These are phyloP conservation scores for Trichoderma sp. DNA, from an alignment of 2,329 filamentous ascomycete species.

Conservation along the genomic window DNA sequence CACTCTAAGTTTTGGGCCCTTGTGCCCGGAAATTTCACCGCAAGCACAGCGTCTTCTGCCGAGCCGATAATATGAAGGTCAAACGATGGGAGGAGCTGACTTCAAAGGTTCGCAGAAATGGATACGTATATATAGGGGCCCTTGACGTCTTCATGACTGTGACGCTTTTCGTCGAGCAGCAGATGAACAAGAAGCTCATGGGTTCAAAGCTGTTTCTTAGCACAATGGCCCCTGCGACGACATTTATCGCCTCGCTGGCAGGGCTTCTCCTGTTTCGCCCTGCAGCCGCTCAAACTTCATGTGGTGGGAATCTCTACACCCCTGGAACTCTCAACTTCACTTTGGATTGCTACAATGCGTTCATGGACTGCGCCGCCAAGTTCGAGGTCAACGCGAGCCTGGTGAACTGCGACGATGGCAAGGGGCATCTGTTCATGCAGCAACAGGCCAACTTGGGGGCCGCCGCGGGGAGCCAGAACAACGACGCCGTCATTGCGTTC, in stretches of 20 bases:
- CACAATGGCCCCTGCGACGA: neutral
- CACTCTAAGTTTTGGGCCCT: neutral
- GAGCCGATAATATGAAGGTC: neutral
- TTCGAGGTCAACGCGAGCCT: neutral
- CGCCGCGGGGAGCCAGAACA: conserved; percentile 9
- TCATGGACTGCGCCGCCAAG: neutral
- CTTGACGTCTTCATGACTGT: neutral
- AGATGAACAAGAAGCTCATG: neutral
- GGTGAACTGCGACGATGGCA: conserved; percentile 24
- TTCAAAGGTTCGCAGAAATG: neutral
- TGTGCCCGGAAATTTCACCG: conserved; percentile 9
- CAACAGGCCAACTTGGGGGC: conserved; percentile 22
- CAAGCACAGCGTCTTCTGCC: neutral
- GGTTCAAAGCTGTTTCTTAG: neutral
- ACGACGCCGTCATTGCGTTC: conserved; percentile 20
- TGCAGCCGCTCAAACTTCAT: conserved; percentile 20
- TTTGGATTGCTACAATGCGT: neutral
- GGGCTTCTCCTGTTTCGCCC: conserved; percentile 9
- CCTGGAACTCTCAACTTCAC: conserved; percentile 25
- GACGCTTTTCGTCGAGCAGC: neutral
- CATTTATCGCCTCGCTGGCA: neutral
- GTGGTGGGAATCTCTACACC: conserved; percentile 22
- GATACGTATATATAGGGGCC: neutral
- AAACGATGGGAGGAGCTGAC: neutral
- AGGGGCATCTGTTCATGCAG: conserved; percentile 23